Conservation (phyloP, 2,329 filamentous ascomycete species). For the Xylariaceae sp. region DNA sequence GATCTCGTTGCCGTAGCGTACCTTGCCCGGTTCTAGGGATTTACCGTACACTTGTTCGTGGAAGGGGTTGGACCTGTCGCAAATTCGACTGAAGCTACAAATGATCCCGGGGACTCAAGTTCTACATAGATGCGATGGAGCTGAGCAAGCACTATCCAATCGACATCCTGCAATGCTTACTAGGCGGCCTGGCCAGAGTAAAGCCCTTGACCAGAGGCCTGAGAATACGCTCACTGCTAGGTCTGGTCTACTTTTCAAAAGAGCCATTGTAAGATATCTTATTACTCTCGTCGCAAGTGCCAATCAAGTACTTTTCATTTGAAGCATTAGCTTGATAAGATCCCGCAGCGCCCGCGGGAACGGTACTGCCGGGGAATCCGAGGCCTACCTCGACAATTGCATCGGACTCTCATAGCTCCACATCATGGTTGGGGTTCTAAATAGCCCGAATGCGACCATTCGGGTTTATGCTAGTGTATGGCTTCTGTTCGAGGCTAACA, state of each 20-base stretch:
- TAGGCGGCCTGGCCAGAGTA: constrained; percentile 6
- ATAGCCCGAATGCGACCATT: too few species aligned
- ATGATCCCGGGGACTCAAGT: background rate
- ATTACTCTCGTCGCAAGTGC: constrained; percentile 3
- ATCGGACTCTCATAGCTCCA: too few species aligned
- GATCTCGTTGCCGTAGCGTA: too few species aligned
- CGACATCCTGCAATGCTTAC: background rate
- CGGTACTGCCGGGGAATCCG: background rate
- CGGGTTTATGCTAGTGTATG: constrained; percentile 4
- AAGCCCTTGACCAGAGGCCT: too few species aligned
- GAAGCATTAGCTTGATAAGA: background rate
- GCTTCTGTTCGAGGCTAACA: constrained; percentile 1
- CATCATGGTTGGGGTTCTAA: constrained; percentile 2
- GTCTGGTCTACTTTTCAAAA: constrained; percentile 2
- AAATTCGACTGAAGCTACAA: background rate
- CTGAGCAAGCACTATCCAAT: background rate
- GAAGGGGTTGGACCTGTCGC: constrained; percentile 2
- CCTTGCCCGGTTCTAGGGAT: constrained; percentile 4
- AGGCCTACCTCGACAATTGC: too few species aligned
- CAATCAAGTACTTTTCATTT: constrained; percentile 3
- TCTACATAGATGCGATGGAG: background rate
- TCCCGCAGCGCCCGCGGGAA: background rate
- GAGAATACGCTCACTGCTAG: too few species aligned
- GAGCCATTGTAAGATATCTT: constrained; percentile 2
- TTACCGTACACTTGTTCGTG: background rate